Evolutionary conservation across 441 rosid species (phyloP), one percentile per base, ranked within the genome.

Genomic region (Syzygium syzygioides): DNA sequence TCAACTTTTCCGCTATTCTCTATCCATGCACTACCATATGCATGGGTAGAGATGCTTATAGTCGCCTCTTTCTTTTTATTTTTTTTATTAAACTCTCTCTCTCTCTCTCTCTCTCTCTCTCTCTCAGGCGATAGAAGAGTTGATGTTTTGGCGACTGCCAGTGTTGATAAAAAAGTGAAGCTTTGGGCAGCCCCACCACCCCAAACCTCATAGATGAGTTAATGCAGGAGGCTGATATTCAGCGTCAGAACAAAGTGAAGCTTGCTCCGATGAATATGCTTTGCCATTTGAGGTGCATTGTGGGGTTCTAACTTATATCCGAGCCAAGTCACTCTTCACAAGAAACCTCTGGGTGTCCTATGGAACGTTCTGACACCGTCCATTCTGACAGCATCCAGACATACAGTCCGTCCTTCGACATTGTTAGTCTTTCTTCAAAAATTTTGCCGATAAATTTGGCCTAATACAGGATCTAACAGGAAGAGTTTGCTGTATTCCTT

Each of bases 111-210:
- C 25, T 76, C 56, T 60, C 25, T 71, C 85, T 91, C 87, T 90
- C 88, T 80, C 91, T 84, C 95, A 97, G 99, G 98, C 86, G 93
- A 93, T 86, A 90, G 88, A 53, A 87, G 90, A 87, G 93, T 79
- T 68, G 85, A 91, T 91, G 91, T 98, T 86, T 93, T 98, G 87
- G 99, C 95, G 28, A 95, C 99, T 20, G 91, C 98, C 62, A 92
- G 98, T 62, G 93, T 88, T 64, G 99, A 98, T 96, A 96, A 98
- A 93, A 98, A 96, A 91, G 98, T 98, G 88, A 98, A 96, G 94
- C 91, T 98, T 85, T 98, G 99, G 99, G 96, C 93, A 86, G 95
- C 95, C 87, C 98, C 99, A 55, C 91, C 94, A 11, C 92, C 89
- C 76, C 84, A 85, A 30, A 34, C 88, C 57, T 71, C 87, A 14